These are phyloP conservation scores for Pascua guehoae DNA, from an alignment of 1,284 basidiomycete species.

Conservation along the genomic window DNA sequence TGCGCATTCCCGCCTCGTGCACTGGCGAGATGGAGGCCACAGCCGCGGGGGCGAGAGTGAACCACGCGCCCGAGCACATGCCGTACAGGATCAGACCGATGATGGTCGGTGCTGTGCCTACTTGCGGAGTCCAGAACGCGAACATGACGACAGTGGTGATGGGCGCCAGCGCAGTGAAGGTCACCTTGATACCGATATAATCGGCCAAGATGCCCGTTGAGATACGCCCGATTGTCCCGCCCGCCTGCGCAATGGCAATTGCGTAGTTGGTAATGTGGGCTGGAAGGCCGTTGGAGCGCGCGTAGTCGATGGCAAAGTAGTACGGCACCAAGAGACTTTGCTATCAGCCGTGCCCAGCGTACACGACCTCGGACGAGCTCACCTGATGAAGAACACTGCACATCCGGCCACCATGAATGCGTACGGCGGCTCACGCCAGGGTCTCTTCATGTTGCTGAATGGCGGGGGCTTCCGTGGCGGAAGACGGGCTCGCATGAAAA, in stretches of 20 bases:
- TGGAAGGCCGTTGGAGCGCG: conserved; percentile 25
- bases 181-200: conserved; percentile 36
- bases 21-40: conserved; percentile 40
- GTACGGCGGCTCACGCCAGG: conserved; percentile 34
- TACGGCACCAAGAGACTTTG: conserved; percentile 35
- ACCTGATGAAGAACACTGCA: conserved; percentile 32
- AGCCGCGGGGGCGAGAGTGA: conserved; percentile 39
- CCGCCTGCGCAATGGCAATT: conserved; percentile 37
- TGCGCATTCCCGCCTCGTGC: conserved; percentile 42
- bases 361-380: conserved; percentile 6
- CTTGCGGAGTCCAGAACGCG: conserved; percentile 37
- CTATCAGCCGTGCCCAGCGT: no score
- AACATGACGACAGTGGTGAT: conserved; percentile 27
- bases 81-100: conserved; percentile 41
- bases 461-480: conserved; percentile 37
- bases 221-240: conserved; percentile 39
- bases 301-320: conserved; percentile 32
- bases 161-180: conserved; percentile 28
- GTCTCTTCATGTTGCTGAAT: conserved; percentile 25
- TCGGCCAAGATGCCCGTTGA: conserved; percentile 36
- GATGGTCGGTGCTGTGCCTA: conserved; percentile 31
- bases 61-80: conserved; percentile 36
- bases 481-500: conserved; percentile 39
- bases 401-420: conserved; percentile 29
- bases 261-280: conserved; percentile 29